Evolutionary conservation across 2,329 filamentous ascomycete species (phyloP).

Genomic region (Alternaria postmessia): DNA sequence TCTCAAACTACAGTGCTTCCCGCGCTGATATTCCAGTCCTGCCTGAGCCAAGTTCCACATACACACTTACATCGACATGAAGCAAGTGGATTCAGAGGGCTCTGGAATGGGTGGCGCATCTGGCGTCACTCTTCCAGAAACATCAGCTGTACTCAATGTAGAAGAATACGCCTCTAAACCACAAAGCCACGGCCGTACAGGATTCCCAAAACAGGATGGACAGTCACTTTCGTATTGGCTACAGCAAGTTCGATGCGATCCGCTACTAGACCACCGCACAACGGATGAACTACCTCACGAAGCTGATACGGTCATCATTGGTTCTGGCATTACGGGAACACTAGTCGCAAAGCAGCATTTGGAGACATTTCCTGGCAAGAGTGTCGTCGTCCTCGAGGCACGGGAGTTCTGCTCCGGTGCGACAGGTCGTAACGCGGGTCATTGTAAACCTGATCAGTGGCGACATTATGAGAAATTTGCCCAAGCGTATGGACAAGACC

Average conservation of each 20-base stretch:
- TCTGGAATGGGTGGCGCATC: background rate
- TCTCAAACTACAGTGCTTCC: too few species aligned
- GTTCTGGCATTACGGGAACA: too few species aligned
- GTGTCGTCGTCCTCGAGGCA: slow-evolving; percentile 35
- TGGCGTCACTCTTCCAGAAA: slow-evolving; percentile 18
- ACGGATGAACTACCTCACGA: slow-evolving; percentile 39
- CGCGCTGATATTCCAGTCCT: too few species aligned
- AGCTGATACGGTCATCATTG: slow-evolving; percentile 46
- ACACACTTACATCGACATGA: background rate
- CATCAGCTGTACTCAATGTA: slow-evolving; percentile 23
- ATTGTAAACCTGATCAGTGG: slow-evolving; percentile 42
- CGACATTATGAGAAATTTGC: slow-evolving; percentile 36
- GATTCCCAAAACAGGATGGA: slow-evolving; percentile 34
- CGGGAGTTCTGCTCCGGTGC: slow-evolving; percentile 43
- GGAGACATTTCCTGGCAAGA: slow-evolving; percentile 22
- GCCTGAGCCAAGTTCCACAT: too few species aligned
- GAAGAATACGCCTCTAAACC: slow-evolving; percentile 28
- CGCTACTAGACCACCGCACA: slow-evolving; percentile 38
- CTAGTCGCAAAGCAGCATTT: too few species aligned
- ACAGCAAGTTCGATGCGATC: slow-evolving; percentile 38
- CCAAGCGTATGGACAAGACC: slow-evolving; percentile 35
- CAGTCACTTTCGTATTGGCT: slow-evolving; percentile 41
- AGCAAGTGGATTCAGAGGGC: background rate
- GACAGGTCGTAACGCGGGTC: slow-evolving; percentile 40
- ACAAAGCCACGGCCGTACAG: slow-evolving; percentile 18